These are phyloP conservation scores for Scedosporium dehoogii DNA, from an alignment of 2,329 filamentous ascomycete species.

Conservation along the genomic window DNA sequence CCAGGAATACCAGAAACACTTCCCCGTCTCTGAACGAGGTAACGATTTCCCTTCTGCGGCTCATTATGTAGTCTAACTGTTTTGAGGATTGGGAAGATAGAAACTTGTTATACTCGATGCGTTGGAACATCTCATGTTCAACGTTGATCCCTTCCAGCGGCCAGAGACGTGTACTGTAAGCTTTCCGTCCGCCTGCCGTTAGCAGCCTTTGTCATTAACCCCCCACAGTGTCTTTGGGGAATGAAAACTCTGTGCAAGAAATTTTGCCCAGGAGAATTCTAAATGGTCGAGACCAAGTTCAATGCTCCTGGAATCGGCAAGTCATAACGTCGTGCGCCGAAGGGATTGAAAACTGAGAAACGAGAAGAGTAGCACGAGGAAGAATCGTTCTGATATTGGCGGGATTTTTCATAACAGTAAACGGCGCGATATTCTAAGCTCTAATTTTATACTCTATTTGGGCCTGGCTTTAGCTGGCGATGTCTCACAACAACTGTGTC, in stretches of 20 bases:
- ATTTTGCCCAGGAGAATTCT: constrained; percentile 9
- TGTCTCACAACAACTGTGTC: too few relatives aligned
- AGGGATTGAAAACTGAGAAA: too few relatives aligned
- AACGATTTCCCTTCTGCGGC: neutral
- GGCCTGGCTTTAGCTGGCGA: too few relatives aligned
- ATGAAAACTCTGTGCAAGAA: constrained; percentile 12
- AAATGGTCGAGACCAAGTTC: too few relatives aligned
- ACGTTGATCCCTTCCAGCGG: constrained; percentile 12
- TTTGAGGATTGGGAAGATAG: constrained; percentile 17
- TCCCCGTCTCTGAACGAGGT: constrained; percentile 13
- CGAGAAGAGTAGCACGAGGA: too few relatives aligned
- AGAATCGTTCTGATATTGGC: too few relatives aligned
- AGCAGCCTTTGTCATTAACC: neutral
- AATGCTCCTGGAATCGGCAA: too few relatives aligned
- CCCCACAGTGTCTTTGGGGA: constrained; percentile 10
- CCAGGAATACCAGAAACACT: constrained; percentile 11
- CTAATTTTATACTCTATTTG: too few relatives aligned
- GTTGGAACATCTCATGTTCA: constrained; percentile 13
- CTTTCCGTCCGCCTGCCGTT: neutral
- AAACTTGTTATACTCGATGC: constrained; percentile 17
- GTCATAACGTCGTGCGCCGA: too few relatives aligned
- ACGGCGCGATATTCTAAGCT: too few relatives aligned
- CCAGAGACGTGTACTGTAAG: constrained; percentile 13
- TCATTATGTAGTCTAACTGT: neutral
- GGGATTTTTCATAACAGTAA: too few relatives aligned